Evolutionary conservation across 129 eudicot species (phyloP).

Genomic region (Pulicaria dysenterica): DNA sequence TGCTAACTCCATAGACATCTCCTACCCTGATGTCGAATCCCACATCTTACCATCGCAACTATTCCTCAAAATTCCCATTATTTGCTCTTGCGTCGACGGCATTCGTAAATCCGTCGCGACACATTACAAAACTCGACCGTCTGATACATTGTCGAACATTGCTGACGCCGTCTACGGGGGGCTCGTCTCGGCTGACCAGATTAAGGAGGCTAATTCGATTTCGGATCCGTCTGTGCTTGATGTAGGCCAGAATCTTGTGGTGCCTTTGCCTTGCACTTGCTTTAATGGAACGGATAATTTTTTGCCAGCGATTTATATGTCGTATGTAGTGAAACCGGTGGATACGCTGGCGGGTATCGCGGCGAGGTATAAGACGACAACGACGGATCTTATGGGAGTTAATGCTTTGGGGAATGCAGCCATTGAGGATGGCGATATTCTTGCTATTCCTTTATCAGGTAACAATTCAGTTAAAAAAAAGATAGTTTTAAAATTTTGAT

Average conservation of each 20-base stretch:
- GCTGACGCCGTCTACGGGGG: constrained; percentile 79
- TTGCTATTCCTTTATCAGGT: constrained; percentile 95
- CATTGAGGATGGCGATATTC: constrained; percentile 82
- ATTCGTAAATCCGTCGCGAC: constrained; percentile 72
- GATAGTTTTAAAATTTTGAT: neutral
- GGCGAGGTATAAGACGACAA: constrained; percentile 61
- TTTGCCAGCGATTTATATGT: constrained; percentile 76
- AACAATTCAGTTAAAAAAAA: neutral
- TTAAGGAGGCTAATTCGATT: constrained; percentile 71
- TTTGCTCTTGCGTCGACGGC: constrained; percentile 83
- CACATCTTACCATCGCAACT: constrained; percentile 83
- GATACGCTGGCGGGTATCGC: constrained; percentile 78
- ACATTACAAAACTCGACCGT: constrained; percentile 73
- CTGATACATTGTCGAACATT: constrained; percentile 68
- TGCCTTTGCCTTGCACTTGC: constrained; percentile 94
- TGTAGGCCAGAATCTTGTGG: constrained; percentile 67
- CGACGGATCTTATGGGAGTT: constrained; percentile 86
- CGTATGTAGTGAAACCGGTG: constrained; percentile 70
- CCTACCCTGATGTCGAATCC: constrained; percentile 85
- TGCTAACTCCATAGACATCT: constrained; percentile 75
- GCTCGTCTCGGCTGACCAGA: constrained; percentile 88
- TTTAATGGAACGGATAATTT: constrained; percentile 80
- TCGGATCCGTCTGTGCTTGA: constrained; percentile 69
- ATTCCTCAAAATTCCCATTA: constrained; percentile 73
- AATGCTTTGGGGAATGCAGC: constrained; percentile 75